Evolutionary conservation across 352 stramenopile species (phyloP).

Genomic region (Pythium brachiatum): DNA sequence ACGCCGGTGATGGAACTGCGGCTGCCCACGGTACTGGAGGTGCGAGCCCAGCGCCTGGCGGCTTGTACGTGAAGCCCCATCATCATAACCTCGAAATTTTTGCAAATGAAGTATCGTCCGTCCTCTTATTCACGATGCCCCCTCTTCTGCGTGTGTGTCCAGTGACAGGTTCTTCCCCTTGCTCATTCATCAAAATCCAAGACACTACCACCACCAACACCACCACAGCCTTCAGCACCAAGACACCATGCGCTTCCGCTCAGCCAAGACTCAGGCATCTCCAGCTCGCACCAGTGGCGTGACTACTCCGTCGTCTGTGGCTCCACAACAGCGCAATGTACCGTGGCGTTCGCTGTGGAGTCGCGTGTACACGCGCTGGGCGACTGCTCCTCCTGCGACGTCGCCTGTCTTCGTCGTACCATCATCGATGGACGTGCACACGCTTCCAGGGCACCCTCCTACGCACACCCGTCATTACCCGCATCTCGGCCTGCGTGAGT

Average conservation of each 20-base stretch:
- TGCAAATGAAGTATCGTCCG: background rate
- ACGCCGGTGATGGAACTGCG: slow-evolving; percentile 14
- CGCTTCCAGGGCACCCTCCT: background rate
- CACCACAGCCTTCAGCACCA: too few species aligned
- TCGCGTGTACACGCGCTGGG: slow-evolving; percentile 10
- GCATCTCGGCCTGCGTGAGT: slow-evolving; percentile 5
- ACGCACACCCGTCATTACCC: background rate
- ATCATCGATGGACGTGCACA: background rate
- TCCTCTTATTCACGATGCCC: background rate
- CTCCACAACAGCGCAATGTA: background rate
- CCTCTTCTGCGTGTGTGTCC: too few species aligned
- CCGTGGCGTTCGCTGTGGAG: slow-evolving; percentile 21
- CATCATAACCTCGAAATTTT: background rate
- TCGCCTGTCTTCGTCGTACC: background rate
- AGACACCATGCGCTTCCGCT: background rate
- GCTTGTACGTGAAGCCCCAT: background rate
- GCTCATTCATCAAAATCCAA: background rate
- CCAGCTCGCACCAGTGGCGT: background rate
- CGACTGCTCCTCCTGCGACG: background rate
- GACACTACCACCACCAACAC: background rate
- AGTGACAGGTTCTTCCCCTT: background rate
- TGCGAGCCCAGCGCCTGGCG: slow-evolving; percentile 38
- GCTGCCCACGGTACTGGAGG: slow-evolving; percentile 37
- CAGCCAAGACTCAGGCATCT: background rate
- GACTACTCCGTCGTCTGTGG: background rate